Evolutionary conservation across 2,329 filamentous ascomycete species (phyloP), one percentile per base, ranked within the genome.

Genomic region (Sporothrix protearum): DNA sequence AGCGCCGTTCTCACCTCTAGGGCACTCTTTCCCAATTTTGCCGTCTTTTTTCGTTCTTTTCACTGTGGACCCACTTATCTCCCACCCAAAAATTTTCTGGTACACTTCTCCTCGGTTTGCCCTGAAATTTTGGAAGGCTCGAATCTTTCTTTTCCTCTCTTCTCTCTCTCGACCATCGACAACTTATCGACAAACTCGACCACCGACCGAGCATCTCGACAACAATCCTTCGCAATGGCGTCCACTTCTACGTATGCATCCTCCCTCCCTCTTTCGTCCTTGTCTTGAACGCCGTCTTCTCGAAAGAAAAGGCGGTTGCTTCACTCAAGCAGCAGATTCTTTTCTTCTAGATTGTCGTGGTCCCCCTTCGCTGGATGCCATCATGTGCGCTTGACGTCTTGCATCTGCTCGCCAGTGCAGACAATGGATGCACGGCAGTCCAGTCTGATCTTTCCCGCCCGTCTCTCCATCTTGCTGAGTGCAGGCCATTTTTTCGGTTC

Each of bases 401-500:
- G 6, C 9, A 1, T 28, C 19, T 10, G 16, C 39, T 28, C 36
- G 1, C 28, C 25, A 12, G n/a, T n/a, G n/a, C 25, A n/a, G 39
- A 9, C 30, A 25, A 2, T 14, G 22, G 45, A 51, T 28, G 69
- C 28, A 28, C 33, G 82, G 84, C 84, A 45, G 12, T 86, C 89
- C 90, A 93, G 91, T 91, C 94, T 91, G 91, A 94, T 92, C 82
- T 84, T 86, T 93, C 91, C 86, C 81, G 81, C 77, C 79, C 83
- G 79, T 83, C 86, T 87, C 88, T 88, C 88, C 90, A 83, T 80
- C 80, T 81, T 76, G 61, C 7, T 36, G 49, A 71, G 79, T 85
- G 79, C 82, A 81, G 79, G 83, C n/a, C n/a, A n/a, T 69, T 39
- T 22, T 10, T 8, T 47, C 14, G 42, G 7, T 22, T 14, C n/a